A percentile compares a stretch with the other conserved stretches of the same genome.
phyloP scores from a whole-genome alignment of 495 filamentous ascomycete species.

The Penicillium dipodomyicola region DNA sequence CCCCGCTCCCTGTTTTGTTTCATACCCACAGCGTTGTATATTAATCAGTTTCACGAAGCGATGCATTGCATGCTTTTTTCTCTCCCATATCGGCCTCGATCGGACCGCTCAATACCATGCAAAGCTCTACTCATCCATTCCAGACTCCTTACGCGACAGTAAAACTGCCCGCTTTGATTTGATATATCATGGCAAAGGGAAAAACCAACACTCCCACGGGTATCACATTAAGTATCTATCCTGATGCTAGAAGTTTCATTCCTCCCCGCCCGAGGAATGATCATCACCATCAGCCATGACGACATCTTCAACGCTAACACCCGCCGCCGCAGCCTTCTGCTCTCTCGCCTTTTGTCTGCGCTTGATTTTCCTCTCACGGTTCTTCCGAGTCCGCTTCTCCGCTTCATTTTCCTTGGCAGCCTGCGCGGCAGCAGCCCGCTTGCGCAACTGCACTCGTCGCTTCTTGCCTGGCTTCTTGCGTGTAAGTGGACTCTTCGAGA shows the following conservation, averaged over 20 bases:
- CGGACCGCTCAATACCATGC: conserved; percentile 5
- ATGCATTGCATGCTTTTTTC: conserved; percentile 3
- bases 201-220: conserved; percentile 11
- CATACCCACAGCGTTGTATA: conserved; percentile 9
- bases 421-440: conserved; percentile 29
- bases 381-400: conserved; percentile 48
- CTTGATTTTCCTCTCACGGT: conserved; percentile 46
- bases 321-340: conserved; percentile 38
- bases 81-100: neutral
- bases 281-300: conserved; percentile 15
- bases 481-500: conserved; percentile 31
- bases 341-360: conserved; percentile 47
- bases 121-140: neutral
- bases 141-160: neutral
- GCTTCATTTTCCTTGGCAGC: conserved; percentile 40
- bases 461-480: conserved; percentile 51
- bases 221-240: conserved; percentile 24
- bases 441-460: conserved; percentile 44
- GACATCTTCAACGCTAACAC: conserved; percentile 14
- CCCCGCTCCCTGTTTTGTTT: conserved; percentile 1
- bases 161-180: neutral
- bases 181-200: neutral
- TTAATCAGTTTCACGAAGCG: neutral
- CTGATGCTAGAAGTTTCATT: conserved; percentile 10
- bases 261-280: conserved; percentile 17